Conservation (phyloP, 331 rosid genomes). For the Acacia concinna region DNA sequence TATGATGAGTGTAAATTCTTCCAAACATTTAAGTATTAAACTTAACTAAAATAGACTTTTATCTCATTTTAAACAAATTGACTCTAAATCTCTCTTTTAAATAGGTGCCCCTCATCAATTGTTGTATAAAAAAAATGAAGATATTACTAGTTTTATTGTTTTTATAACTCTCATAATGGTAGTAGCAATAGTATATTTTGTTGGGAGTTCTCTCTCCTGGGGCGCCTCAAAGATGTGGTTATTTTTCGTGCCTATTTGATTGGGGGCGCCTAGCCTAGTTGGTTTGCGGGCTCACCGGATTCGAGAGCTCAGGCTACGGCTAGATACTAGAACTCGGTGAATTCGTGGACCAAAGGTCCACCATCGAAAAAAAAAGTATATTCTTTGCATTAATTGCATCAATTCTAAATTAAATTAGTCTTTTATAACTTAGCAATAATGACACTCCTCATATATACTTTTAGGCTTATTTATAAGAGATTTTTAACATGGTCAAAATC, state of each 20-base stretch:
- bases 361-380: too few relatives aligned
- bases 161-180: neutral
- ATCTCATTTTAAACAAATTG: neutral
- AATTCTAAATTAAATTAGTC: neutral
- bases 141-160: neutral
- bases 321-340: too few relatives aligned
- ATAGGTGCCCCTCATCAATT: neutral
- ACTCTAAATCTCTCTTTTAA: neutral
- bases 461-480: too few relatives aligned
- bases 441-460: neutral
- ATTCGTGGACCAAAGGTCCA: too few relatives aligned
- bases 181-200: too few relatives aligned
- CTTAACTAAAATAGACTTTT: neutral
- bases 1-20: neutral
- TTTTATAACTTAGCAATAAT: neutral
- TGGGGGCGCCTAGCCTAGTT: too few relatives aligned
- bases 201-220: too few relatives aligned
- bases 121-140: neutral
- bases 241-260: too few relatives aligned
- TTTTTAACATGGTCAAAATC: too few relatives aligned
- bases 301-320: too few relatives aligned
- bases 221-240: too few relatives aligned
- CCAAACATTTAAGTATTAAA: neutral
- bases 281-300: too few relatives aligned
- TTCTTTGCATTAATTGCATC: neutral